Evolutionary conservation across 1,139 yeast genomes (phyloP).

Genomic region (Magnusiomyces sp.): DNA sequence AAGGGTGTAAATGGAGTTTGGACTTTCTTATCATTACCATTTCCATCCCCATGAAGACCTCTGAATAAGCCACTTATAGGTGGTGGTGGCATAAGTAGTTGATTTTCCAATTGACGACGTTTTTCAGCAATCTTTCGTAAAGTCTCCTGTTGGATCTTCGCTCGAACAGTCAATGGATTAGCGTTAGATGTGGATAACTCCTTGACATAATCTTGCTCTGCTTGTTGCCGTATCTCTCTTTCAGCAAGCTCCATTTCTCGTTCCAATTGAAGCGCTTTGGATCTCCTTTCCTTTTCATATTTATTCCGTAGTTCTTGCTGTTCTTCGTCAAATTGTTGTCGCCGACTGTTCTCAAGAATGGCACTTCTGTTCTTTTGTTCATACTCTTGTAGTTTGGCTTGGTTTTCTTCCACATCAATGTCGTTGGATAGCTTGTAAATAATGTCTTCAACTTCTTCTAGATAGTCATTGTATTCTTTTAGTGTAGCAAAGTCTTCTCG

Average conservation of each 20-base stretch:
- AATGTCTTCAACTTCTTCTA: slow-evolving; percentile 76
- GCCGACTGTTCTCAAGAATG: slow-evolving; percentile 65
- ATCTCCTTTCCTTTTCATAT: slow-evolving; percentile 55
- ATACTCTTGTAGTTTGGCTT: slow-evolving; percentile 56
- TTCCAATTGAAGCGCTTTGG: slow-evolving; percentile 29
- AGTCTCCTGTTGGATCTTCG: slow-evolving; percentile 44
- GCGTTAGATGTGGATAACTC: slow-evolving; percentile 45
- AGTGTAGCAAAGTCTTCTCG: slow-evolving; percentile 60
- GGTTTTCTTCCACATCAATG: slow-evolving; percentile 65
- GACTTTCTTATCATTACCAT: slow-evolving; percentile 23
- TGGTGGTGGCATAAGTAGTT: slow-evolving; percentile 28
- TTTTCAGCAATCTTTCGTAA: slow-evolving; percentile 45
- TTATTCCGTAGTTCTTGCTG: slow-evolving; percentile 59
- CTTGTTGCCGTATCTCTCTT: slow-evolving; percentile 38
- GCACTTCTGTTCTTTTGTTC: slow-evolving; percentile 69
- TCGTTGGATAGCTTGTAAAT: slow-evolving; percentile 69
- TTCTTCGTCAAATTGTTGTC: slow-evolving; percentile 60
- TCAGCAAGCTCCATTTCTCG: slow-evolving; percentile 32
- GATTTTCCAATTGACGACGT: slow-evolving; percentile 56
- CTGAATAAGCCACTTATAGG: background rate
- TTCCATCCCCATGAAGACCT: slow-evolving; percentile 25
- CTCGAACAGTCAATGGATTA: slow-evolving; percentile 44
- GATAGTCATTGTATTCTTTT: slow-evolving; percentile 59
- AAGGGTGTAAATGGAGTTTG: slow-evolving; percentile 84
- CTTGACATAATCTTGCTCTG: slow-evolving; percentile 60